Evolutionary conservation across 805 yeast genomes (phyloP).

Genomic region (Yamadazyma sp.): DNA sequence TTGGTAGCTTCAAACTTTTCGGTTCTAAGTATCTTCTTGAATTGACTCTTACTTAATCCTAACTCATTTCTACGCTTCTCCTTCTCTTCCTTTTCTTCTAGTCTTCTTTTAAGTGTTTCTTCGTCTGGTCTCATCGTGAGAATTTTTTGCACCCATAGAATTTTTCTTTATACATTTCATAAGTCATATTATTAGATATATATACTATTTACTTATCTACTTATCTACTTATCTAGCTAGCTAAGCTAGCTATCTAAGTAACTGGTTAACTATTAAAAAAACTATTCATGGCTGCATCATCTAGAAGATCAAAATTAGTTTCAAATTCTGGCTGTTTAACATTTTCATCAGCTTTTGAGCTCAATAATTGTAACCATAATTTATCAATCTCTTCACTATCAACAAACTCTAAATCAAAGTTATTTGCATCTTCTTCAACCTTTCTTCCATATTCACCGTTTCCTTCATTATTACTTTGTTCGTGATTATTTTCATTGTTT

Average conservation of each 20-base stretch:
- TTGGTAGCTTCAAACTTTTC: conserved; percentile 62
- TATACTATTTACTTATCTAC: not conserved
- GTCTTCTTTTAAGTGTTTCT: conserved; percentile 8
- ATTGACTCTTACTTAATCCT: conserved; percentile 84
- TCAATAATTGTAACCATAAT: conserved; percentile 33
- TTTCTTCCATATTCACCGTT: not conserved
- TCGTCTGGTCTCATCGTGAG: conserved; percentile 8
- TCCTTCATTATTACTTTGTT: not conserved
- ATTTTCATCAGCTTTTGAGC: conserved; percentile 17
- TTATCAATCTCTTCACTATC: conserved; percentile 30
- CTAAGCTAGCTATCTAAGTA: too few species aligned
- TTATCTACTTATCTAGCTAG: too few species aligned
- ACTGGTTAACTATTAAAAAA: too few species aligned
- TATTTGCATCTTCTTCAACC: not conserved
- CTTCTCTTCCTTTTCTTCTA: conserved; percentile 10
- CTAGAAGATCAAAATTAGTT: conserved; percentile 1
- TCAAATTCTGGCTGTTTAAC: not conserved
- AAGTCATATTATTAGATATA: too few species aligned
- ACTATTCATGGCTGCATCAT: not conserved
- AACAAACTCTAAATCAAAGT: conserved; percentile 17
- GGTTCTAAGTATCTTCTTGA: conserved; percentile 67
- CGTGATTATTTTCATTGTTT: not conserved
- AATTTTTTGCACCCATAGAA: conserved; percentile 1
- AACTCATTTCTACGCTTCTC: conserved; percentile 10
- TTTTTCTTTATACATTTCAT: too few species aligned